Evolutionary conservation across 106 monocot species (phyloP), one percentile per base, ranked within the genome.

Genomic region (Hemerocallis citrina): DNA sequence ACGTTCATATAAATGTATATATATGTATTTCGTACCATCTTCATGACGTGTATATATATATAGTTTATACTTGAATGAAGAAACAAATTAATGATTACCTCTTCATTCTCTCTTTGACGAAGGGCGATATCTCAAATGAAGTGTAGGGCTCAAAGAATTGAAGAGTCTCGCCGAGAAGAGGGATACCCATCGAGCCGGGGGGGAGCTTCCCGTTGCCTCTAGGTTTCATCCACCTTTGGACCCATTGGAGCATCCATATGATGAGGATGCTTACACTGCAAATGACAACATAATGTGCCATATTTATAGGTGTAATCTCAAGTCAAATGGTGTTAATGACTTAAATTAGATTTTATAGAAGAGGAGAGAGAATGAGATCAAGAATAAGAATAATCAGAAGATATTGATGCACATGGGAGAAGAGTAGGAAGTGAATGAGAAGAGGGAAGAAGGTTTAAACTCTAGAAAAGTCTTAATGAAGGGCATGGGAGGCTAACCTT

Each of bases 141-240:
- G 61, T 39, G 60, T 70, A 45, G 3, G 77, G 61, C 3, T 68
- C 23, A 70, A 82, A 82, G 76, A 82, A 82, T 39, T 73, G 70
- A 2, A 82, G 29, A 34, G 82, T 77, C 62, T 82, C 82, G 16
- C 82, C 82, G 11, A 82, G 36, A 11, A 77, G 40, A 3, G 81
- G 81, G 7, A 75, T 31, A 48, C 81, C 81, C 72, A 77, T 64
- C 14, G 81, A 81, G 5, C 81, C 81, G 54, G 81, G 76, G 3
- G 81, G 81, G 19, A 81, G 81, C 24, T 39, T 77, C 16, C 81
- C 76, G 17, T 43, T 70, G 82, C 74, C 72, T 38, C 31, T 69
- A 0, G 73, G 76, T 10, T 73, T 68, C 55, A 42, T 73, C 76
- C 81, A 81, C 51, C 57, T 72, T 22, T 65, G 21, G 37, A 58